Evolutionary conservation across 2,329 filamentous ascomycete species (phyloP).

Genomic region (Aquanectria penicillioides): DNA sequence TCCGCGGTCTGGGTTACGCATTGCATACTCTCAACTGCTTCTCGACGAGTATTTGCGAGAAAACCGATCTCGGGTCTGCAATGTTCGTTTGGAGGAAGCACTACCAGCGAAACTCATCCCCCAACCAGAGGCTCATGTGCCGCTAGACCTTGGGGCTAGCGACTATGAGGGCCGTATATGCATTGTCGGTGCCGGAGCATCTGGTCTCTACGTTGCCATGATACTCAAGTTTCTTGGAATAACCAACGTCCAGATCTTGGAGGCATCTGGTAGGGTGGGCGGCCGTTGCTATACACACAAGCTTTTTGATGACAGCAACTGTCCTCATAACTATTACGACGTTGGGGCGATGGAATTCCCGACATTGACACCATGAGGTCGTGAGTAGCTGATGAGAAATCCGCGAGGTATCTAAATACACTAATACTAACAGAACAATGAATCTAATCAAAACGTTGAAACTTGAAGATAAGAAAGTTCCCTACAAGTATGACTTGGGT

Average conservation of each 20-base stretch:
- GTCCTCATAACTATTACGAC: constrained; percentile 29
- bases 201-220: constrained; percentile 28
- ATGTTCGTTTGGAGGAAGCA: too few species aligned
- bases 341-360: constrained; percentile 28
- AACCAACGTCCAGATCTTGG: constrained; percentile 24
- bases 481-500: not conserved
- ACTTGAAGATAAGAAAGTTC: not conserved
- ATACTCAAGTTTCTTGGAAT: constrained; percentile 26
- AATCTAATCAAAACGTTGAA: constrained; percentile 4
- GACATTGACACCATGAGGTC: constrained; percentile 25
- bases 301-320: constrained; percentile 3
- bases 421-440: constrained; percentile 4
- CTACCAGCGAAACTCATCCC: not conserved
- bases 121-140: not conserved
- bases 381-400: too few species aligned
- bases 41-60: not conserved
- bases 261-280: constrained; percentile 22
- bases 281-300: constrained; percentile 15
- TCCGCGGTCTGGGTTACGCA: not conserved
- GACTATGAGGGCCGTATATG: constrained; percentile 62
- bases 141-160: constrained; percentile 50
- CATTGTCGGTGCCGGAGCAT: constrained; percentile 25
- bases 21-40: not conserved
- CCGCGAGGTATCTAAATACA: too few species aligned
- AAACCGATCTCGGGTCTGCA: not conserved